Evolutionary conservation across 345 rosid genomes (phyloP).

Genomic region (Toxicodendron radicans): DNA sequence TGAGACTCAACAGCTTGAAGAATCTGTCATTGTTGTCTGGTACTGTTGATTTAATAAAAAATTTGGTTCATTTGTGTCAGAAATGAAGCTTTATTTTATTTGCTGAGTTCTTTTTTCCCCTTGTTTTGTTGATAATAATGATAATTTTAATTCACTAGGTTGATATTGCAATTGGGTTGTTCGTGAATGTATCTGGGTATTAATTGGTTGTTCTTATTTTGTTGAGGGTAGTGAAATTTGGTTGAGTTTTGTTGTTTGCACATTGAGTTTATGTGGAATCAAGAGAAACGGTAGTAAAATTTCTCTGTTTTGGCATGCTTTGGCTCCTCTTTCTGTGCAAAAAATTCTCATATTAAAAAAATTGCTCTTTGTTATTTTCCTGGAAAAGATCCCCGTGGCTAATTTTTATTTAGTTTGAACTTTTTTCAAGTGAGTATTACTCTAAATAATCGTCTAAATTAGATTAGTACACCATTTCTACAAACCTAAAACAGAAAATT

Average conservation of each 20-base stretch:
- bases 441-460: not conserved
- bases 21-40: conserved; percentile 71
- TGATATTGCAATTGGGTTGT: not conserved
- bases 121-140: too few species aligned
- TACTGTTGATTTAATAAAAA: conserved; percentile 19
- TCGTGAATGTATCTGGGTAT: not conserved
- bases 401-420: not conserved
- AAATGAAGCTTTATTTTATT: too few species aligned
- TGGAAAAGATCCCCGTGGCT: too few species aligned
- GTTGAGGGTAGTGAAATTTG: not conserved
- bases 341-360: not conserved
- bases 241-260: not conserved
- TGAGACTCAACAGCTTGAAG: conserved; percentile 70
- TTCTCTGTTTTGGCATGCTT: not conserved
- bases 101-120: too few species aligned
- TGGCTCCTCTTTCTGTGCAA: not conserved
- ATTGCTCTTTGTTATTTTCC: too few species aligned
- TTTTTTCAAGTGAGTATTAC: not conserved
- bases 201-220: not conserved
- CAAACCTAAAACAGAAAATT: not conserved
- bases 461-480: not conserved
- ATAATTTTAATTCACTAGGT: not conserved
- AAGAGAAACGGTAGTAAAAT: not conserved
- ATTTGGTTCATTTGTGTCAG: not conserved
- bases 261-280: not conserved